Base-by-base conservation (phyloP, 768 basidiomycete species). In the Russula brevipes region DNA sequence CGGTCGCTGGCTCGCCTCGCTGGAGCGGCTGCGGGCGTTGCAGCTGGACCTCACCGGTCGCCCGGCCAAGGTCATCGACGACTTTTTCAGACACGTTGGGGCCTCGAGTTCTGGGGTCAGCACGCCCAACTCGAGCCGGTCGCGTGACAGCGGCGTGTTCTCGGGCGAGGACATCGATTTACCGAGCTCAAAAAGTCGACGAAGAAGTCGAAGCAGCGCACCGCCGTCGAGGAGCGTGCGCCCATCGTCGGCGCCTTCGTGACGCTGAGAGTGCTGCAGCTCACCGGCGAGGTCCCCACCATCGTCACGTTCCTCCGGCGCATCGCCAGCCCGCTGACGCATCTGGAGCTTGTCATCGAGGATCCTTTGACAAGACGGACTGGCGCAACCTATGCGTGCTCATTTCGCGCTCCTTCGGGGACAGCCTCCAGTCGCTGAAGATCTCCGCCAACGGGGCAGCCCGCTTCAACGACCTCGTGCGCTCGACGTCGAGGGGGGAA, bases 401-500 rank as follows among this genome's bases (percentile, higher is more conserved):
- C 69, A 79, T 91, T 56, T 84, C 80, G 67, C 83, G 88, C 65
- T 76, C 80, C 67, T 88, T 89, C 68, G 78, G 80, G 14, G 72
- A 78, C 51, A 81, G 83, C 14, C 75, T 91, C 56, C 81, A 83
- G 69, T 80, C 82, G 10, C 73, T 91, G 64, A 81, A 81, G 59
- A 79, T 91, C 65, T 75, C 79, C 30, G 86, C 88, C 6, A 85
- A 84, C 0, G 84, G 87, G 17, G 81, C 86, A 30, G 84, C 84
- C n/a, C 83, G 89, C 59, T 95, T 91, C 77, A 81, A 82, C 4
- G 91, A 94, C 65, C 81, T 95, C 51, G 83, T 89, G 54, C 85
- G 91, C 59, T 88, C 90, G 9, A 86, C 88, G 5, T 79, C 85
- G 36, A 80, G 86, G 65, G 78, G 75, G 11, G 88, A 88, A 65